Percentiles rank a stretch among this genome's conserved stretches.
Conservation (phyloP, 345 rosid species). For the Populus davidiana region DNA sequence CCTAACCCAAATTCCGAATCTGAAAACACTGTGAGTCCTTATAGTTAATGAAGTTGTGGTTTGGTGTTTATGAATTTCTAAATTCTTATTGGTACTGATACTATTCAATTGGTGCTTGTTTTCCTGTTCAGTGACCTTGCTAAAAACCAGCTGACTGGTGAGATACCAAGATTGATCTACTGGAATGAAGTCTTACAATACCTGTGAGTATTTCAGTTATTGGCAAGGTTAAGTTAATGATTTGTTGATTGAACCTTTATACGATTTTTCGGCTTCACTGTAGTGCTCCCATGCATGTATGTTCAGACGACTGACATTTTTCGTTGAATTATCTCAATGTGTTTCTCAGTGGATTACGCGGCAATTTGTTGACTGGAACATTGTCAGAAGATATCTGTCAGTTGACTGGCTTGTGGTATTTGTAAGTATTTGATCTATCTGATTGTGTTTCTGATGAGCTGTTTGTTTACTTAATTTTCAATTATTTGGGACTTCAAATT, state of each 20-base stretch:
- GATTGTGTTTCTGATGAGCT: not conserved
- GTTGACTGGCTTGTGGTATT: constrained; percentile 90
- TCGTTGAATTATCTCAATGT: not conserved
- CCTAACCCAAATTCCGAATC: constrained; percentile 79
- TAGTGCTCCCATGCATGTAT: not conserved
- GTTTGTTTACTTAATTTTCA: not conserved
- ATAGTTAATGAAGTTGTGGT: not conserved
- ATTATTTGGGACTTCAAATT: not conserved
- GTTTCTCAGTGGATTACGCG: constrained; percentile 67
- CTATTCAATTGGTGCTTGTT: not conserved
- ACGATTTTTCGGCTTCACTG: not conserved
- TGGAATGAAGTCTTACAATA: constrained; percentile 98
- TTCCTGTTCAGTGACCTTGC: constrained; percentile 68
- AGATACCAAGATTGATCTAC: constrained; percentile 79
- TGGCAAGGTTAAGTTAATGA: too few species aligned
- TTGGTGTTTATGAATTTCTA: too few species aligned
- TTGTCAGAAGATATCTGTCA: constrained; percentile 90
- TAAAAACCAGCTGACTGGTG: constrained; percentile 70
- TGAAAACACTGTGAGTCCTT: constrained; percentile 68
- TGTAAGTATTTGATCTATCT: constrained; percentile 50
- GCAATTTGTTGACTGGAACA: constrained; percentile 73
- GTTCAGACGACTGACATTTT: too few species aligned
- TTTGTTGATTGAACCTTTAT: not conserved
- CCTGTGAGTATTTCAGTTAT: constrained; percentile 47
- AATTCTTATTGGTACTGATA: too few species aligned